A percentile compares a stretch with the other conserved stretches of the same genome.
phyloP scores from a whole-genome alignment of 1,284 basidiomycete species.

The Peniophora sp. region DNA sequence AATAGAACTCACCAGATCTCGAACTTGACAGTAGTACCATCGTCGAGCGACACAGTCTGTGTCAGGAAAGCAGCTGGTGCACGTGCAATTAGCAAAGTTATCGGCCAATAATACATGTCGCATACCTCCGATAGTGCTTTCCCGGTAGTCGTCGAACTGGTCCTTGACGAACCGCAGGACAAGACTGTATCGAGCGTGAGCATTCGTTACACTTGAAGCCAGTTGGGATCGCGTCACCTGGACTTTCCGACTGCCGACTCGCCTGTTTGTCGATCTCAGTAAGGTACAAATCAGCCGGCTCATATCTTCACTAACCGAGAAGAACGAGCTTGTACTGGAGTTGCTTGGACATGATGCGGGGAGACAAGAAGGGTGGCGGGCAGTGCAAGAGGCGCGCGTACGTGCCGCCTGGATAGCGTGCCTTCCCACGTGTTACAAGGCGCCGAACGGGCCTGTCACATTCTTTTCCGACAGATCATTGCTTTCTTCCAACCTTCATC shows the following conservation, averaged over 20 bases:
- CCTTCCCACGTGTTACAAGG: too few relatives aligned
- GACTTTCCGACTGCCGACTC: conserved; percentile 98
- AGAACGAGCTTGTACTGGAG: conserved; percentile 89
- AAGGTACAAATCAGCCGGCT: neutral
- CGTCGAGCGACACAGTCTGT: conserved; percentile 88
- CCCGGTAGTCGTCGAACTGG: conserved; percentile 97
- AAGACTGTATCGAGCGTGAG: conserved; percentile 42
- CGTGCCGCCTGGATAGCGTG: too few relatives aligned
- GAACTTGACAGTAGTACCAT: conserved; percentile 90
- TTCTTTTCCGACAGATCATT: too few relatives aligned
- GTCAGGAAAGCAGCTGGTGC: conserved; percentile 86
- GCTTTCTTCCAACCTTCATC: too few relatives aligned
- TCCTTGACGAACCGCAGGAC: conserved; percentile 95
- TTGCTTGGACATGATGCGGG: conserved; percentile 63
- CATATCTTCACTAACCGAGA: conserved; percentile 51
- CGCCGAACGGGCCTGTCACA: too few relatives aligned
- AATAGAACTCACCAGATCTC: conserved; percentile 78
- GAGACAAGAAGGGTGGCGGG: conserved; percentile 15
- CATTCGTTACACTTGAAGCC: neutral
- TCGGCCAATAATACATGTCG: conserved; percentile 5
- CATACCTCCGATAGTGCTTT: conserved; percentile 80
- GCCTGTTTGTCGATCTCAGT: conserved; percentile 42
- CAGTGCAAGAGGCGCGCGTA: conserved; percentile 8
- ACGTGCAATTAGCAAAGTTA: conserved; percentile 1
- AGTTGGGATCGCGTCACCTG: conserved; percentile 39